phyloP scores from a whole-genome alignment of 1,284 basidiomycete genomes.

The Coriolopsis trogii region DNA sequence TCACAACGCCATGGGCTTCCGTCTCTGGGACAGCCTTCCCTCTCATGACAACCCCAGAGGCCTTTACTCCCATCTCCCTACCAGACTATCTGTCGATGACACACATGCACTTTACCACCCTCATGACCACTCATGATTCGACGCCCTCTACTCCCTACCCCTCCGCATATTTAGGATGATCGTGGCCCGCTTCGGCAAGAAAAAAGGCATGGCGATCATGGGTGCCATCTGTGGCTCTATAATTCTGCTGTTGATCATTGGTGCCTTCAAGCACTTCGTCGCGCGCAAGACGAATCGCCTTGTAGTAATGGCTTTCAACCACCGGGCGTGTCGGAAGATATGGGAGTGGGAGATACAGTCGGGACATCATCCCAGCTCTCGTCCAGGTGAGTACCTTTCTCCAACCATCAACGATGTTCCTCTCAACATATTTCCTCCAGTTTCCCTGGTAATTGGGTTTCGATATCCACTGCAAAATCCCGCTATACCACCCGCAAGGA shows the following conservation, averaged over 20 bases:
- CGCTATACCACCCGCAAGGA: constrained; percentile 58
- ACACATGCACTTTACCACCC: no score
- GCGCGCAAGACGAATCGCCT: no score
- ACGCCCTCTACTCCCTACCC: constrained; percentile 52
- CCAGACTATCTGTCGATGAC: no score
- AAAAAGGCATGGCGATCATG: no score
- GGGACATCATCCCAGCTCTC: constrained; percentile 87
- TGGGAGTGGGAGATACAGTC: constrained; percentile 94
- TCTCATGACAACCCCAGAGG: no score
- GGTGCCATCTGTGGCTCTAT: constrained; percentile 50
- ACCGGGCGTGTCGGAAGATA: constrained; percentile 80
- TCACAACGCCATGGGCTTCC: no score
- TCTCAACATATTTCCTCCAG: constrained; percentile 47
- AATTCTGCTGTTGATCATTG: constrained; percentile 49
- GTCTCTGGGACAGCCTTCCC: no score
- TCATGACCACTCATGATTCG: no score
- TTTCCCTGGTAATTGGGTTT: constrained; percentile 75
- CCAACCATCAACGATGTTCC: not conserved
- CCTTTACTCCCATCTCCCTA: no score
- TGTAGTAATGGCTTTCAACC: constrained; percentile 75
- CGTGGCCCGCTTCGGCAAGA: constrained; percentile 59
- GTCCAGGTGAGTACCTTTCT: constrained; percentile 57
- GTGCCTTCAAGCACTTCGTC: constrained; percentile 54
- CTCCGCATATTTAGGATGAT: constrained; percentile 60
- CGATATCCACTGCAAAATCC: constrained; percentile 69